Evolutionary conservation across 257 asterid genomes (phyloP).

Genomic region (Sherardia arvensis): DNA sequence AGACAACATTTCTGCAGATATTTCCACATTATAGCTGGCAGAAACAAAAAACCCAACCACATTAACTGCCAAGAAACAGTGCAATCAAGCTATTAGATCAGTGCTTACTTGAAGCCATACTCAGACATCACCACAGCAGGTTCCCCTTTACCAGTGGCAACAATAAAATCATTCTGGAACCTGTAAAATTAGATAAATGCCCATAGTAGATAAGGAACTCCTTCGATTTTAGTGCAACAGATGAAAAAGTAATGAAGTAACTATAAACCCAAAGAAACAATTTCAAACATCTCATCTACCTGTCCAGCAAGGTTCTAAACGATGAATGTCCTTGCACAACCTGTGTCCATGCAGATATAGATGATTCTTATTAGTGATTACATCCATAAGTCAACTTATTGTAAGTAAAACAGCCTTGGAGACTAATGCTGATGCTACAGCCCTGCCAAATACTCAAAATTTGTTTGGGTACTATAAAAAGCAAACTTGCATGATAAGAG

Average conservation of each 20-base stretch:
- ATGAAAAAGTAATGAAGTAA: not conserved
- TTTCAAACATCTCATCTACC: constrained; percentile 21
- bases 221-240: not conserved
- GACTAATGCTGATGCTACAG: not conserved
- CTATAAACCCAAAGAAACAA: not conserved
- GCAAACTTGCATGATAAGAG: too few relatives aligned
- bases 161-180: constrained; percentile 46
- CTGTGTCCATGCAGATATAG: constrained; percentile 27
- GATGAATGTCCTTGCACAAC: constrained; percentile 60
- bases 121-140: constrained; percentile 57
- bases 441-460: not conserved
- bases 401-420: not conserved
- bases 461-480: not conserved
- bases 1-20: constrained; percentile 43
- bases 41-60: not conserved
- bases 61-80: not conserved
- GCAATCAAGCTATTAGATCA: not conserved
- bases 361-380: constrained; percentile 4
- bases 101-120: constrained; percentile 52
- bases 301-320: constrained; percentile 41
- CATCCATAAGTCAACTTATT: not conserved
- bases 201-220: not conserved
- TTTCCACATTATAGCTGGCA: constrained; percentile 3
- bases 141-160: constrained; percentile 65
- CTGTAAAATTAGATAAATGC: constrained; percentile 11